These are phyloP conservation scores for Hericium alpestre DNA, from an alignment of 768 basidiomycete genomes.

Conservation along the genomic window DNA sequence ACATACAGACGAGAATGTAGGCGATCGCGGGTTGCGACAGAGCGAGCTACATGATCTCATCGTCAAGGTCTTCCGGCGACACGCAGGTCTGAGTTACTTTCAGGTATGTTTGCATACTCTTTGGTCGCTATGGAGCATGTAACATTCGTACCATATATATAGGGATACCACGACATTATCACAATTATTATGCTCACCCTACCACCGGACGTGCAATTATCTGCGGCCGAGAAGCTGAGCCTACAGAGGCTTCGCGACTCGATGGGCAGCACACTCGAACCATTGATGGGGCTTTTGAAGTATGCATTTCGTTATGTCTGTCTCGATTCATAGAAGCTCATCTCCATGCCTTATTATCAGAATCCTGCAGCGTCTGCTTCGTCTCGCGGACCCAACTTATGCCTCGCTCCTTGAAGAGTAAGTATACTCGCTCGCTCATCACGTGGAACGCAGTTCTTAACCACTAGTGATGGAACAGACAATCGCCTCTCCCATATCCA, in stretches of 20 bases:
- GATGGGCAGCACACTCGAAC: conserved; percentile 79
- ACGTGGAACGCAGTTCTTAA: background rate
- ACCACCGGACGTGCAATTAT: conserved; percentile 44
- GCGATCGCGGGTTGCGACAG: conserved; percentile 50
- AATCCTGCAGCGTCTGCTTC: conserved; percentile 63
- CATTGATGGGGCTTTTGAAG: conserved; percentile 75
- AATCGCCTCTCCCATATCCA: conserved; percentile 76
- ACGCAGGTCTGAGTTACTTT: conserved; percentile 72
- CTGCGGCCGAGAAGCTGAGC: conserved; percentile 62
- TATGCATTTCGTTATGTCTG: conserved; percentile 13
- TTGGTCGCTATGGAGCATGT: background rate
- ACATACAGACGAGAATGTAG: conserved; percentile 10
- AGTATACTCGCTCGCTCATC: conserved; percentile 12
- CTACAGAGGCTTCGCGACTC: conserved; percentile 75
- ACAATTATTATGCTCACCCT: conserved; percentile 75
- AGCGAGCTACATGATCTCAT: conserved; percentile 59
- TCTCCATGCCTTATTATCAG: conserved; percentile 27
- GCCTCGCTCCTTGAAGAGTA: conserved; percentile 61
- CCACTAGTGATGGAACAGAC: conserved; percentile 25
- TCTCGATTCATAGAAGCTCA: background rate
- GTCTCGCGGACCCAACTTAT: conserved; percentile 58
- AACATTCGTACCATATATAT: background rate
- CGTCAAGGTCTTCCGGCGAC: conserved; percentile 61
- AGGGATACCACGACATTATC: conserved; percentile 91
- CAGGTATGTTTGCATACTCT: conserved; percentile 35